A percentile compares a stretch with the other conserved stretches of the same genome.
Conservation (phyloP, 768 basidiomycete genomes). For the Rubroboletus pulcherrimus region DNA sequence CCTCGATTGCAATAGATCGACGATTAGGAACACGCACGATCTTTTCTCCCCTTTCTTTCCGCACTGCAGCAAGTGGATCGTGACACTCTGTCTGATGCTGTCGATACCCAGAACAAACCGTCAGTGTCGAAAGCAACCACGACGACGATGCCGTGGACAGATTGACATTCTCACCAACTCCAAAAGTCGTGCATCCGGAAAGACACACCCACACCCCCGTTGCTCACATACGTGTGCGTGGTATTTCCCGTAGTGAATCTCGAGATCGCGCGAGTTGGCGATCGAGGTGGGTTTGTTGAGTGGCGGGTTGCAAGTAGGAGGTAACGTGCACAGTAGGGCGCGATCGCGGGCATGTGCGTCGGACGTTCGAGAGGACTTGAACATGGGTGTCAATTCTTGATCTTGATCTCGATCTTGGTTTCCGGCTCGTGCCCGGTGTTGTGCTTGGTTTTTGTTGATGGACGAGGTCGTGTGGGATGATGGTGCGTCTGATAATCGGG, state of each 20-base stretch:
- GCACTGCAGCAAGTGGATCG: slow-evolving; percentile 75
- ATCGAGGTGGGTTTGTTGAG: slow-evolving; percentile 59
- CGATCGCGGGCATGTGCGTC: slow-evolving; percentile 27
- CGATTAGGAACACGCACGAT: slow-evolving; percentile 46
- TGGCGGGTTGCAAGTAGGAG: slow-evolving; percentile 73
- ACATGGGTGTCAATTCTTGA: slow-evolving; percentile 26
- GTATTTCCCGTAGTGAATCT: slow-evolving; percentile 78
- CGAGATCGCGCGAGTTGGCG: slow-evolving; percentile 63
- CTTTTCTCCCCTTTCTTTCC: slow-evolving; percentile 78
- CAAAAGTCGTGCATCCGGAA: slow-evolving; percentile 76
- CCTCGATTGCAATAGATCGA: slow-evolving; percentile 12
- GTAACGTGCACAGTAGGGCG: slow-evolving; percentile 64
- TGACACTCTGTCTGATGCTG: slow-evolving; percentile 87
- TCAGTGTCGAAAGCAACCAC: not conserved
- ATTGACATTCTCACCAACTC: slow-evolving; percentile 59
- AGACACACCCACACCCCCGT: slow-evolving; percentile 69
- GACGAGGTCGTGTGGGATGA: slow-evolving; percentile 32
- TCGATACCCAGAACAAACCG: not conserved
- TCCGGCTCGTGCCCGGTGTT: not conserved
- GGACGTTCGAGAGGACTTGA: slow-evolving; percentile 32
- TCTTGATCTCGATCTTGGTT: slow-evolving; percentile 9
- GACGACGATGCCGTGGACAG: not conserved
- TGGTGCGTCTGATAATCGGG: slow-evolving; percentile 30
- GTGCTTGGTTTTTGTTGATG: not conserved
- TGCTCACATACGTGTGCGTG: slow-evolving; percentile 81